These are phyloP conservation scores for Yamadazyma blattariae DNA, from an alignment of 1,139 yeast species.

Conservation along the genomic window DNA sequence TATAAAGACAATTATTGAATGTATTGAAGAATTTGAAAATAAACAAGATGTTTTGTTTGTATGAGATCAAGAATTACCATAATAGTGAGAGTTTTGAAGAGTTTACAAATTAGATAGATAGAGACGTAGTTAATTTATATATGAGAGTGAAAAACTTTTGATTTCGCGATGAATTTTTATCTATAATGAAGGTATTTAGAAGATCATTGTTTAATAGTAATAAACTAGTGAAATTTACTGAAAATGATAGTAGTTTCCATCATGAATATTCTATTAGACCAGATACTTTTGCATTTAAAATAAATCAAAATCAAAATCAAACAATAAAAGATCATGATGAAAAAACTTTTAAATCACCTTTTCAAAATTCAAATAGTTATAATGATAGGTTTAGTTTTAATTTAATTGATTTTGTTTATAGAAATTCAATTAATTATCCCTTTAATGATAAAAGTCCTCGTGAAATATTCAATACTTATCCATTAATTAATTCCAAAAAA, in stretches of 20 bases:
- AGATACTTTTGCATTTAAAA: constrained; percentile 47
- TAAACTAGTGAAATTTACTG: constrained; percentile 11
- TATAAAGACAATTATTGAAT: constrained; percentile 62
- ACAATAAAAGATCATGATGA: too few species aligned
- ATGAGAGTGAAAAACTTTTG: constrained; percentile 1
- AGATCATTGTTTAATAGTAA: constrained; percentile 11
- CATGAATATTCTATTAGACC: constrained; percentile 50
- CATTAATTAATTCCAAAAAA: constrained; percentile 41
- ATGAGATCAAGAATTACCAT: background rate
- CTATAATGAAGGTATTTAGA: constrained; percentile 4
- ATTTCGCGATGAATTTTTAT: constrained; percentile 3
- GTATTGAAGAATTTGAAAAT: constrained; percentile 60
- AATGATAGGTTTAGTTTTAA: constrained; percentile 20
- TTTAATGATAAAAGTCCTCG: constrained; percentile 39
- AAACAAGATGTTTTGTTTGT: constrained; percentile 21
- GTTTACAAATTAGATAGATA: background rate
- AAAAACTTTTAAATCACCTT: constrained; percentile 23
- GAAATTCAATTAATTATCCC: constrained; percentile 45
- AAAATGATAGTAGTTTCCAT: constrained; percentile 27
- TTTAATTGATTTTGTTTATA: constrained; percentile 35
- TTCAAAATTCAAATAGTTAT: constrained; percentile 21
- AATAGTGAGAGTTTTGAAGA: background rate
- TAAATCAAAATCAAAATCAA: constrained; percentile 13
- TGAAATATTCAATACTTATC: constrained; percentile 38
- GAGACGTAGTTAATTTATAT: too few species aligned